These are phyloP conservation scores for Xylaria sp. DNA, from an alignment of 2,329 filamentous ascomycete genomes.

Conservation along the genomic window DNA sequence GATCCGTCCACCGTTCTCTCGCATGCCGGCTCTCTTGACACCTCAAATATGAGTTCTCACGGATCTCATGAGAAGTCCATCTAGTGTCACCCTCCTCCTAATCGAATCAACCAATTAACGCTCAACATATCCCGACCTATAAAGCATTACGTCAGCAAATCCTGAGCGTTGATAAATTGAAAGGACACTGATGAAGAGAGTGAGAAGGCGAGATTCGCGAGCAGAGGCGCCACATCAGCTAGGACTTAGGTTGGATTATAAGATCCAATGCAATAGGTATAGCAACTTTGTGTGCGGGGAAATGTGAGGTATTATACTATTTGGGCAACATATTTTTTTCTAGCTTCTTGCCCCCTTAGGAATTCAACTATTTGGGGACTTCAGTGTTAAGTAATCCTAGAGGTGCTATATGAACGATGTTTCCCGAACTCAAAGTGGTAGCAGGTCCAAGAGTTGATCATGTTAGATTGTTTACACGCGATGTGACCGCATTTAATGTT, in stretches of 20 bases:
- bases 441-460: too few relatives aligned
- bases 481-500: too few relatives aligned
- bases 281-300: not conserved
- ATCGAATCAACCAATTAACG: too few relatives aligned
- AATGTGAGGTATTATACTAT: not conserved
- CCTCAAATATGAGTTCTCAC: not conserved
- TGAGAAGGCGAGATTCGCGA: slow-evolving; percentile 11
- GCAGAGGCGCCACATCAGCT: not conserved
- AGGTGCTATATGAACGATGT: not conserved
- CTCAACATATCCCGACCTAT: too few relatives aligned
- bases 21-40: not conserved
- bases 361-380: not conserved
- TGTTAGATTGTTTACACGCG: not conserved
- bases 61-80: not conserved
- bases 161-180: too few relatives aligned
- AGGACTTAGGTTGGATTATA: not conserved
- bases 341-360: not conserved
- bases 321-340: not conserved
- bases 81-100: too few relatives aligned
- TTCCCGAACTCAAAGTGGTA: too few relatives aligned
- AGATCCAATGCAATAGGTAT: not conserved
- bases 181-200: too few relatives aligned
- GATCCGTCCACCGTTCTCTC: not conserved
- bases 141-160: too few relatives aligned
- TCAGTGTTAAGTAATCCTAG: not conserved